Base-by-base conservation (phyloP, 768 basidiomycete genomes). In the Lentinus brumalis region DNA sequence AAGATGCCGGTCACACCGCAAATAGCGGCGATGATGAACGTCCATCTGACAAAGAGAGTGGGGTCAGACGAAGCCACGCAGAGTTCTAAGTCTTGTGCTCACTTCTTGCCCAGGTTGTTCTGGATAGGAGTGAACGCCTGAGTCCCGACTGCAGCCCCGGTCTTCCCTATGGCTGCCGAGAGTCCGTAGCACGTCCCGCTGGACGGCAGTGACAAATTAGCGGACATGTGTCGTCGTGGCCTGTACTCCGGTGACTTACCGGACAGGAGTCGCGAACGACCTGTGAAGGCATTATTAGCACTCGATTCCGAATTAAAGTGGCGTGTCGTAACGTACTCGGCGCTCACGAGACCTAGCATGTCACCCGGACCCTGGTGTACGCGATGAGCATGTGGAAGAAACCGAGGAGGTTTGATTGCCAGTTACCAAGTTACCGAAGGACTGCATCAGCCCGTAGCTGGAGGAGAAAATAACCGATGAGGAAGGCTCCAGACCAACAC, bases 401-500 rank as follows among this genome's bases (percentile, higher is more conserved):
- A 45, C 8, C 18, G 40, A 21, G 29, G 41, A 67, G n/a, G 14
- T 42, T 9, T 26, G 29, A 49, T 55, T 40, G 51, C 56, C 46
- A 68, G 75, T 41, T 68, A 83, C 85, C 74, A 89, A 50, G 66
- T 89, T 89, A n/a, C 87, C 88, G 47, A 79, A 82, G 3, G 84
- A 87, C 65, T 88, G 85, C 87, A 90, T 87, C 56, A 88, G 73
- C 2, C 86, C 89, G 70, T 88, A 90, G 64, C 85, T 86, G 35
- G 1, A 35, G 35, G 35, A 35, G 35, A 59, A 52, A 50, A 41
- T 11, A n/a, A 7, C 40, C 16, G 60, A 41, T 59, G 21, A 47
- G 38, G 5, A 51, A 2, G 12, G 14, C n/a, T 29, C 18, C 15
- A 39, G 40, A 47, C 35, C 31, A 32, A 35, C 14, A 54, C 52